phyloP scores from a whole-genome alignment of 768 basidiomycete species.

The Suillus cothurnatus region DNA sequence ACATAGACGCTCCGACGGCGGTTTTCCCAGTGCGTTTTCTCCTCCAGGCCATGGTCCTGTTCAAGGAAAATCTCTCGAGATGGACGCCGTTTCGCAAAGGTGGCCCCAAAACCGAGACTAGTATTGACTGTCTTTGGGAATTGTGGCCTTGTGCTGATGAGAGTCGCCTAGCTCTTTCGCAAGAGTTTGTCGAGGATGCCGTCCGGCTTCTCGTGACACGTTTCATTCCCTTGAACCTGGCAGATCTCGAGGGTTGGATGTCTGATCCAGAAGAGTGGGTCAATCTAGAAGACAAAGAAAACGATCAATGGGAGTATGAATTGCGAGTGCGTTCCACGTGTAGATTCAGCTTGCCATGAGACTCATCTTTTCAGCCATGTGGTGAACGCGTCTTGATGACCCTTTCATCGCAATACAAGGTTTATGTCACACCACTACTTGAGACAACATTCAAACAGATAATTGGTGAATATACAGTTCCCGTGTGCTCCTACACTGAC shows the following conservation, averaged over 20 bases:
- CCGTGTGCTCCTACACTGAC: background rate
- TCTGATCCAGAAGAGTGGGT: conserved; percentile 95
- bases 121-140: conserved; percentile 37
- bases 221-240: conserved; percentile 81
- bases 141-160: conserved; percentile 17
- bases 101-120: conserved; percentile 59
- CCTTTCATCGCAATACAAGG: conserved; percentile 66
- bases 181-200: conserved; percentile 72
- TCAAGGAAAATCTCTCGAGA: conserved; percentile 78
- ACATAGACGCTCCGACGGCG: conserved; percentile 59
- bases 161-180: conserved; percentile 52
- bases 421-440: conserved; percentile 70
- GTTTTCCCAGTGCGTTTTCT: conserved; percentile 78
- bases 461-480: conserved; percentile 47
- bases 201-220: conserved; percentile 77
- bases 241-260: conserved; percentile 84
- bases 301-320: conserved; percentile 92
- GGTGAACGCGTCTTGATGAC: conserved; percentile 91
- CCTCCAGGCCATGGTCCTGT: conserved; percentile 84
- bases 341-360: background rate
- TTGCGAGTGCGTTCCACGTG: conserved; percentile 64
- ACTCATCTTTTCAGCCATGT: conserved; percentile 63
- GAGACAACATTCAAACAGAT: conserved; percentile 58
- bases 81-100: conserved; percentile 71
- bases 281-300: conserved; percentile 84